Evolutionary conservation across 2,329 filamentous ascomycete genomes (phyloP).

Genomic region (Fusarium luffae): DNA sequence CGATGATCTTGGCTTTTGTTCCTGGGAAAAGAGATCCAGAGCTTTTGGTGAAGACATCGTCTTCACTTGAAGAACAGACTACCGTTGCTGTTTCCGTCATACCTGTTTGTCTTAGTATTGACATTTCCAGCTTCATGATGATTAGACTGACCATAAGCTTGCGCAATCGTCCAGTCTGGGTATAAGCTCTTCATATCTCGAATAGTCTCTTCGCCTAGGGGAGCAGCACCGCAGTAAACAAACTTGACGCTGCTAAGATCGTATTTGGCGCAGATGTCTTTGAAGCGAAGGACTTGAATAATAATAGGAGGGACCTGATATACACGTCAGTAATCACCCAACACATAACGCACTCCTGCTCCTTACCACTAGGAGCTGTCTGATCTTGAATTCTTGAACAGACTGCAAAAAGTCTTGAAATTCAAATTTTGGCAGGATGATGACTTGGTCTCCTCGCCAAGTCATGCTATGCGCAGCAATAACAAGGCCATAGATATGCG

Average conservation of each 20-base stretch:
- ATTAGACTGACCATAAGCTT: slow-evolving; percentile 74
- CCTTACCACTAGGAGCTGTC: slow-evolving; percentile 22
- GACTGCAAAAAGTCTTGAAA: slow-evolving; percentile 66
- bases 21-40: slow-evolving; percentile 75
- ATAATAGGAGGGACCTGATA: slow-evolving; percentile 19
- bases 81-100: slow-evolving; percentile 41
- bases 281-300: slow-evolving; percentile 14
- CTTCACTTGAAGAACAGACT: slow-evolving; percentile 53
- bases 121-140: slow-evolving; percentile 49
- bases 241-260: slow-evolving; percentile 21
- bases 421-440: slow-evolving; percentile 83
- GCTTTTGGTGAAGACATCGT: slow-evolving; percentile 74
- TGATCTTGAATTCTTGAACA: slow-evolving; percentile 17
- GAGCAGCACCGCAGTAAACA: slow-evolving; percentile 64
- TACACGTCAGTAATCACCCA: too few relatives aligned
- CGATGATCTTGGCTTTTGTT: slow-evolving; percentile 71
- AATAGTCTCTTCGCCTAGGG: slow-evolving; percentile 75
- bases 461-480: slow-evolving; percentile 73
- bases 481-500: slow-evolving; percentile 83
- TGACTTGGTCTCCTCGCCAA: slow-evolving; percentile 78
- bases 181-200: slow-evolving; percentile 69
- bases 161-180: slow-evolving; percentile 72
- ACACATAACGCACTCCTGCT: too few relatives aligned
- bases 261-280: slow-evolving; percentile 19
- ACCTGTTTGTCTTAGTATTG: slow-evolving; percentile 54